Base-by-base conservation (phyloP, 495 filamentous ascomycete species). In the Patellaria atrata region DNA sequence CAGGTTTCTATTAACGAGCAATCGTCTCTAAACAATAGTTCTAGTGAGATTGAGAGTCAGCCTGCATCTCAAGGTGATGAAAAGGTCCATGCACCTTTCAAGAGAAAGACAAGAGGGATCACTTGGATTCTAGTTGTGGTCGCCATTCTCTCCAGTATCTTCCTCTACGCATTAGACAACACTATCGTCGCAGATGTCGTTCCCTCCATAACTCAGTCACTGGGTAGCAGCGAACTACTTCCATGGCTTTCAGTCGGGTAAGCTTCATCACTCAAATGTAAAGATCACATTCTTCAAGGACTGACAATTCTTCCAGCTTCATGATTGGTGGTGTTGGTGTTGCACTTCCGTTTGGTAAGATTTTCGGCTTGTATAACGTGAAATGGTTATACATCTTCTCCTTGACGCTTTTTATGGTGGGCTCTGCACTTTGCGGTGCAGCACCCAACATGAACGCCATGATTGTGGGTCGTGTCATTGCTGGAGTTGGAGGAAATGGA, bases 161-260 rank as follows among this genome's bases (percentile, higher is more conserved):
- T 39, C 37, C 11, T 39, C 12, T 39, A 21, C 17, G 28, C 37
- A 3, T 29, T 39, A 5, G 37, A 39, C 37, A 21, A 33, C 9
- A 39, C 37, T 12, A 39, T 39, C 28, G 19, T 21, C 21, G 37
- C 37, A 4, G 19, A 39, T 16, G 5, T 39, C 16, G 10, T 22
- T 8, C 37, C 37, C 5, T 9, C 14, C 4, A 33, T 39, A 19
- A 33, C 24, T 29, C 16, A 33, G 4, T 6, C 13, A 4, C 33
- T 39, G 12, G 37, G 28, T 4, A 12, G 14, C 5, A 5, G 15
- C 4, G 29, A 23, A n/a, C 31, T 30, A 19, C 14, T 39, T 5
- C 37, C 37, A 3, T 39, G 37, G 37, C 27, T 39, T 15, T 39
- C 37, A 15, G 37, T 39, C 4, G 6, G 15, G n/a, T n/a, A n/a